Base-by-base conservation (phyloP, 1,284 basidiomycete genomes). In the Cerioporus squamosus region DNA sequence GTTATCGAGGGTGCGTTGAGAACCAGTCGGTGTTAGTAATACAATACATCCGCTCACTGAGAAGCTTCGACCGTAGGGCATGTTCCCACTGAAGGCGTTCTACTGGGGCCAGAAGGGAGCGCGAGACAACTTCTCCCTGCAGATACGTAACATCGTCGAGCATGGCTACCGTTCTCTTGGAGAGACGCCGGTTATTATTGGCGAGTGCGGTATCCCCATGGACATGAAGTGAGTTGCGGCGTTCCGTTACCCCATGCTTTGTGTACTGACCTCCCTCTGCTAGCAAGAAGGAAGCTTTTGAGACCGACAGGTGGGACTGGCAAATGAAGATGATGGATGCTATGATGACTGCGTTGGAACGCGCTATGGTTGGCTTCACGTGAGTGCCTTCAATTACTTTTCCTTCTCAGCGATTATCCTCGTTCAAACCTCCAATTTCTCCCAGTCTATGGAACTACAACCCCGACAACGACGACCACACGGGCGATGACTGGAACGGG, bases 381-480 rank as follows among this genome's bases (percentile, higher is more conserved):
- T 95, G 72, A 61, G 91, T 81, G 17, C 38, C 56, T 17, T 47
- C 52, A 20, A n/a, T n/a, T 56, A 14, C 24, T 39, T 51, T 17
- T n/a, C 26, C 24, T 7, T 18, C 57, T 44, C 17, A 36, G 33
- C 33, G 31, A 36, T 45, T 33, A 18, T 18, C 12, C 47, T 33
- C n/a, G 17, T 24, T 42, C 38, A 33, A 9, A 17, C 31, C 36
- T 22, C 23, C 31, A 29, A 10, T 56, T 23, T 60, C 54, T 54
- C 49, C 38, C 64, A 95, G 93, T 3, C 75, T 98, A 22, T 98
- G 96, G 97, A 95, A 93, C 63, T 98, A 98, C 74, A 98, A 98
- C 69, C 93, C 95, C 0, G 79, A 83, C 53, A 98, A 98, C 74
- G 82, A 84, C 40, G 93, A 97, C 66, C 70, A 75, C 20, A 70